Evolutionary conservation across 2,329 filamentous ascomycete species (phyloP).

Genomic region (Camillea tinctor): DNA sequence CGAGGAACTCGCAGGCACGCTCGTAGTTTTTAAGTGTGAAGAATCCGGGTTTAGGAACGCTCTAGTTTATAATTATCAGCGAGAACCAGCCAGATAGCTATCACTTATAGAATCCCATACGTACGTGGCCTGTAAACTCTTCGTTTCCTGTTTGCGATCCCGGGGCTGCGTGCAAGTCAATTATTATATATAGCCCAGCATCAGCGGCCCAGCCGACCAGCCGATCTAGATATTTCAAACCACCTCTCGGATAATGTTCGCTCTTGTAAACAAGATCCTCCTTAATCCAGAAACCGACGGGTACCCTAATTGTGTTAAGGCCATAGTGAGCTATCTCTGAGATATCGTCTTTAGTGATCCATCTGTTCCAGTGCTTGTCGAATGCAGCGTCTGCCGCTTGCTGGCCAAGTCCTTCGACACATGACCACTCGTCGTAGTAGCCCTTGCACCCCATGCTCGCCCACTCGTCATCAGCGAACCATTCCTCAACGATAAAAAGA

Average conservation of each 20-base stretch:
- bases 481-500: slow-evolving; percentile 51
- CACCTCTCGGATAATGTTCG: slow-evolving; percentile 42
- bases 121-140: slow-evolving; percentile 40
- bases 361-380: slow-evolving; percentile 45
- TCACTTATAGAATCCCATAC: no score
- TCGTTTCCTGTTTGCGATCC: slow-evolving; percentile 42
- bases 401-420: slow-evolving; percentile 45
- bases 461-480: slow-evolving; percentile 46
- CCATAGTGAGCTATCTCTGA: slow-evolving; percentile 42
- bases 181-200: slow-evolving; percentile 47
- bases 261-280: slow-evolving; percentile 43
- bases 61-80: no score
- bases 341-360: slow-evolving; percentile 48
- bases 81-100: no score
- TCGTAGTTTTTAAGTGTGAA: slow-evolving; percentile 49
- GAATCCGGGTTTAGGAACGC: slow-evolving; percentile 39
- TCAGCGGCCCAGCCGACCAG: slow-evolving; percentile 44
- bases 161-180: slow-evolving; percentile 48
- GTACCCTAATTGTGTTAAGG: slow-evolving; percentile 49
- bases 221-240: slow-evolving; percentile 42
- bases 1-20: slow-evolving; percentile 47
- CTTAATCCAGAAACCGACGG: slow-evolving; percentile 50
- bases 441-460: slow-evolving; percentile 44
- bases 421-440: slow-evolving; percentile 46
- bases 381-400: slow-evolving; percentile 44